Percentiles rank a stretch among this genome's conserved stretches.
Conservation (phyloP, 2,329 filamentous ascomycete genomes). For the Claviceps quebecensis region DNA sequence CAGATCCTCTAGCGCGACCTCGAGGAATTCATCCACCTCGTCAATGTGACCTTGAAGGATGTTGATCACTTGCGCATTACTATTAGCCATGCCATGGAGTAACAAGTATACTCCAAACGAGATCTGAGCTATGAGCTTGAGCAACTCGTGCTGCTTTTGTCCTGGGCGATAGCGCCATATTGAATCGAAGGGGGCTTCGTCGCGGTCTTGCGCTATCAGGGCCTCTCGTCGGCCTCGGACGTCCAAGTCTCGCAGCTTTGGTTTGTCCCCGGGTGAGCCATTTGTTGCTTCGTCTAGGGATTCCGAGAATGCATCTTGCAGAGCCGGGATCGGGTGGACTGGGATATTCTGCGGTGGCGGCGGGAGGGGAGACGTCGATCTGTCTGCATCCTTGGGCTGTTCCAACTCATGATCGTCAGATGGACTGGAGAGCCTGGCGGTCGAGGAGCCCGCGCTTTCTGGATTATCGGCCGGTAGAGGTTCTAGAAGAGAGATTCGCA, state of each 20-base stretch:
- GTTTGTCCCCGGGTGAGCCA: slow-evolving; percentile 30
- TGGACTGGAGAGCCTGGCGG: not conserved
- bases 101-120: slow-evolving; percentile 86
- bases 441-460: not conserved
- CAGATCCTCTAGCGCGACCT: slow-evolving; percentile 75
- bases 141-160: slow-evolving; percentile 72
- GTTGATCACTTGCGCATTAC: slow-evolving; percentile 70
- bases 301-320: slow-evolving; percentile 74
- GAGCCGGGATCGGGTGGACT: slow-evolving; percentile 55
- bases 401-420: not conserved
- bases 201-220: slow-evolving; percentile 53
- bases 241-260: slow-evolving; percentile 38
- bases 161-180: slow-evolving; percentile 63
- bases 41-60: slow-evolving; percentile 89
- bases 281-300: slow-evolving; percentile 59
- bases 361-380: slow-evolving; percentile 8
- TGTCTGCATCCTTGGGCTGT: not conserved
- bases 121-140: slow-evolving; percentile 84
- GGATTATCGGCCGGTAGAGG: slow-evolving; percentile 9
- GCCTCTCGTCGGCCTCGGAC: slow-evolving; percentile 49
- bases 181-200: slow-evolving; percentile 57
- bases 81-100: slow-evolving; percentile 74
- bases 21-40: slow-evolving; percentile 83
- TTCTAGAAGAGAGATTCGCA: slow-evolving; percentile 18
- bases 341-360: slow-evolving; percentile 13